Percentiles rank a stretch among this genome's conserved stretches.
Evolutionary conservation across 805 yeast species (phyloP).

Genomic region (Pichia eremophila): DNA sequence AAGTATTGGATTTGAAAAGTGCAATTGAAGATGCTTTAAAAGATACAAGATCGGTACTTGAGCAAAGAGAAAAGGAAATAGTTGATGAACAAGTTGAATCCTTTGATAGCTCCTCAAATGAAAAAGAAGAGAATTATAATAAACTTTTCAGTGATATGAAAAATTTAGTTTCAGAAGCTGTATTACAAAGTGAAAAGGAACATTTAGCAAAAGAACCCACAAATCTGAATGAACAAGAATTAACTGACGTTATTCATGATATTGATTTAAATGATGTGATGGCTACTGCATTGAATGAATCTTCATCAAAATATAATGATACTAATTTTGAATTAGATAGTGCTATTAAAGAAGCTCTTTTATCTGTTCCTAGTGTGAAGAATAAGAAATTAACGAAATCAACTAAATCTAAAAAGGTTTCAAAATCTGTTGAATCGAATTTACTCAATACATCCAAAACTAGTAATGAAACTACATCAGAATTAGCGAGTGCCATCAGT

Average conservation of each 20-base stretch:
- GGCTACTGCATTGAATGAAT: constrained; percentile 13
- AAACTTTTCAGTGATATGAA: constrained; percentile 7
- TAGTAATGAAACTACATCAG: constrained; percentile 6
- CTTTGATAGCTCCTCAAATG: not conserved
- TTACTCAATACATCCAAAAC: not conserved
- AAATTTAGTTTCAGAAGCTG: not conserved
- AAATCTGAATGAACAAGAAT: not conserved
- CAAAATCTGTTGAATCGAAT: not conserved
- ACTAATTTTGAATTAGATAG: constrained; percentile 1
- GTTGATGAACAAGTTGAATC: too few relatives aligned
- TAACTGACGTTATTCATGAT: constrained; percentile 8
- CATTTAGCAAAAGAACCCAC: not conserved
- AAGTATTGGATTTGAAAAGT: constrained; percentile 13
- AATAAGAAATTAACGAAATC: constrained; percentile 2
- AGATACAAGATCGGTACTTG: constrained; percentile 5
- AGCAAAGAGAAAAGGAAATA: not conserved
- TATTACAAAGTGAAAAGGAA: not conserved
- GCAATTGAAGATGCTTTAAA: constrained; percentile 21
- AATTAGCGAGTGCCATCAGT: constrained; percentile 17
- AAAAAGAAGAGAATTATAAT: constrained; percentile 2
- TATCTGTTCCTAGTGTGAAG: not conserved
- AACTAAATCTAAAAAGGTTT: too few relatives aligned
- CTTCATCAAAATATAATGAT: constrained; percentile 13
- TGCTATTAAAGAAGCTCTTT: constrained; percentile 6
- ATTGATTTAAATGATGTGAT: constrained; percentile 13